Conservation (phyloP, 495 filamentous ascomycete species). For the Pyrenopolyporus hunteri region DNA sequence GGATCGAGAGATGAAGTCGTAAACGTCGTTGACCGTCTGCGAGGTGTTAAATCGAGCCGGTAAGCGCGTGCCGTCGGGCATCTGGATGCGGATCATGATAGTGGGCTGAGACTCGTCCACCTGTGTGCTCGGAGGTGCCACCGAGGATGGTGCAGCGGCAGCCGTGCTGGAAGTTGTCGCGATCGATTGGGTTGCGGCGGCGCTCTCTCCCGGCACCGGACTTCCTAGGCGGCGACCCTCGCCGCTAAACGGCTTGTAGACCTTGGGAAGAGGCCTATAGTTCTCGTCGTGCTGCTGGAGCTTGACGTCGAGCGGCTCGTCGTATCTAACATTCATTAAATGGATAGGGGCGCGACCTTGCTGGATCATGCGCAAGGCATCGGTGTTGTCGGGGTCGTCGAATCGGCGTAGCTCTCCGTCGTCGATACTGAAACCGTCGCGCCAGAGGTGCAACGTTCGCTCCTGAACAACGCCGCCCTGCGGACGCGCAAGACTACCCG, state of each 20-base stretch:
- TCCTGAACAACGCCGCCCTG: constrained; percentile 54
- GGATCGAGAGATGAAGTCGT: constrained; percentile 77
- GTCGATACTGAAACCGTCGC: constrained; percentile 92
- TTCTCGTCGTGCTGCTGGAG: constrained; percentile 85
- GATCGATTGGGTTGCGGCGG: constrained; percentile 43
- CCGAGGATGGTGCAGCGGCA: constrained; percentile 49
- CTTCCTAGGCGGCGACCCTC: constrained; percentile 87
- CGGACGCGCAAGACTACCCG: constrained; percentile 14
- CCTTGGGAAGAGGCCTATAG: constrained; percentile 79
- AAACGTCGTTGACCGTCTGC: constrained; percentile 90
- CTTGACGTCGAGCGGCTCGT: constrained; percentile 90
- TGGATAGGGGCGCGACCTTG: constrained; percentile 84
- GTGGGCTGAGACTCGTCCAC: constrained; percentile 80
- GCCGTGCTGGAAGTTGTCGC: constrained; percentile 49
- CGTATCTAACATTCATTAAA: constrained; percentile 83
- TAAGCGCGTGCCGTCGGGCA: constrained; percentile 87
- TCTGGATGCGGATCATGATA: constrained; percentile 81
- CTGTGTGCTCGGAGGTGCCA: constrained; percentile 52
- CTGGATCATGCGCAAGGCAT: constrained; percentile 82
- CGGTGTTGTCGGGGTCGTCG: constrained; percentile 84
- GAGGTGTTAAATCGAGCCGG: constrained; percentile 89
- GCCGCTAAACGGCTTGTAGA: constrained; percentile 86
- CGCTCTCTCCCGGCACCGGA: constrained; percentile 72
- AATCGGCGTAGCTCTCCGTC: constrained; percentile 89
- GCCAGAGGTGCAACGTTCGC: constrained; percentile 87